Evolutionary conservation across 176 grass and related monocot genomes (phyloP), one percentile per base, ranked within the genome.

Genomic region (Calamus simplicifolius): DNA sequence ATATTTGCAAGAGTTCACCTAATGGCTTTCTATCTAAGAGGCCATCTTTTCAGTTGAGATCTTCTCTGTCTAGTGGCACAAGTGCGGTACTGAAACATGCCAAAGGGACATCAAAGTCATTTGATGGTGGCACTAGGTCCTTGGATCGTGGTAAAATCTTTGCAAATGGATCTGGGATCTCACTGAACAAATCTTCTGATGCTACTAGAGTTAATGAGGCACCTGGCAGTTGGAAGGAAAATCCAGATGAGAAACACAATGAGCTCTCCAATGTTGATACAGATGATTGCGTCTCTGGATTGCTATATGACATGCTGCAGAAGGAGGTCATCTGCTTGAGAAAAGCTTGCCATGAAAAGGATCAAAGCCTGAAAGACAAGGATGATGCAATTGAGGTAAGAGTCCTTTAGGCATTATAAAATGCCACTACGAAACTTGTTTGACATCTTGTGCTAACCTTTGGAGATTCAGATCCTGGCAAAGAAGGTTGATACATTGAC

Each of bases 101-200:
- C 51, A 98, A 98, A 76, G 94, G 94, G 57, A 91, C 87, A 57
- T 98, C 94, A 16, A 98, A 89, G 75, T 98, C 94, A 57, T 98
- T 98, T 85, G 94, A 92, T 83, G 94, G 94, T 48, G 94, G 94
- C 56, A 85, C 94, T 54, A 89, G 88, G 68, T 92, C 81, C 51
- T 69, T 89, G 55, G 94, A 98, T 64, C 77, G 94, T 70, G 67
- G 81, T 23, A 97, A 92, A 57, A 58, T 78, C 49, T 64, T 70
- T 78, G 78, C 71, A 29, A 93, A 89, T 74, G 84, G 79, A 79
- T 27, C 62, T 10, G 51, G 71, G 64, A 64, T 79, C 77, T 76
- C 88, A 67, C 79, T 98, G 49, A 93, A 92, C 53, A 82, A 79
- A 77, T 97, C 93, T 51, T 88, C 87, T 51, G 84, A 85, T 80